Evolutionary conservation across 2,329 filamentous ascomycete species (phyloP).

Genomic region (Blastomyces parvus): DNA sequence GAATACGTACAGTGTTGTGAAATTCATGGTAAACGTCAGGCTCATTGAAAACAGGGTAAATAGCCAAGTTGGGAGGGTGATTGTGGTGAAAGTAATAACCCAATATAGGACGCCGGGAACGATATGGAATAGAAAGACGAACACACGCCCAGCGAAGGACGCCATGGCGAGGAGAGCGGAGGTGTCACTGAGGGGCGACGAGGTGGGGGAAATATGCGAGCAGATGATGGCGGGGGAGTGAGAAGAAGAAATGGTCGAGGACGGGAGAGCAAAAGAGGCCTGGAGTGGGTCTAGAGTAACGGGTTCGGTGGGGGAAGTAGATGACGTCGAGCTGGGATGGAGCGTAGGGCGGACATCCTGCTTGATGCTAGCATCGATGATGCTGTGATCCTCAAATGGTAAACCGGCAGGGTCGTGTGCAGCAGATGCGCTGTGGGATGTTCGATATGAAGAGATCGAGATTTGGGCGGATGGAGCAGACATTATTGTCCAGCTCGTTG

Average conservation of each 20-base stretch:
- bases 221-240: slow-evolving; percentile 8
- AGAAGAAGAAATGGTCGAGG: slow-evolving; percentile 4
- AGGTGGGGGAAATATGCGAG: slow-evolving; percentile 8
- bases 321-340: slow-evolving; percentile 1
- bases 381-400: background rate
- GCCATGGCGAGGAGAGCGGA: slow-evolving; percentile 14
- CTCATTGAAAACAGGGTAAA: slow-evolving; percentile 87
- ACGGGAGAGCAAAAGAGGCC: slow-evolving; percentile 1
- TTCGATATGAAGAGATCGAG: background rate
- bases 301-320: slow-evolving; percentile 5
- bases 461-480: background rate
- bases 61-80: slow-evolving; percentile 79
- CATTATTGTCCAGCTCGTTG: slow-evolving; percentile 1
- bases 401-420: background rate
- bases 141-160: slow-evolving; percentile 13
- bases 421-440: background rate
- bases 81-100: slow-evolving; percentile 73
- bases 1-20: slow-evolving; percentile 70
- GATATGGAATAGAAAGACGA: slow-evolving; percentile 43
- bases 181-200: slow-evolving; percentile 2
- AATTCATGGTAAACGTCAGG: slow-evolving; percentile 96
- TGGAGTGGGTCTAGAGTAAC: slow-evolving; percentile 5
- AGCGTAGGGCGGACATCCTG: background rate
- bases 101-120: slow-evolving; percentile 60
- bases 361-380: background rate